Percentiles rank a stretch among this genome's conserved stretches.
phyloP scores from a whole-genome alignment of 2,329 filamentous ascomycete genomes.

The Hypoxylon sp. region DNA sequence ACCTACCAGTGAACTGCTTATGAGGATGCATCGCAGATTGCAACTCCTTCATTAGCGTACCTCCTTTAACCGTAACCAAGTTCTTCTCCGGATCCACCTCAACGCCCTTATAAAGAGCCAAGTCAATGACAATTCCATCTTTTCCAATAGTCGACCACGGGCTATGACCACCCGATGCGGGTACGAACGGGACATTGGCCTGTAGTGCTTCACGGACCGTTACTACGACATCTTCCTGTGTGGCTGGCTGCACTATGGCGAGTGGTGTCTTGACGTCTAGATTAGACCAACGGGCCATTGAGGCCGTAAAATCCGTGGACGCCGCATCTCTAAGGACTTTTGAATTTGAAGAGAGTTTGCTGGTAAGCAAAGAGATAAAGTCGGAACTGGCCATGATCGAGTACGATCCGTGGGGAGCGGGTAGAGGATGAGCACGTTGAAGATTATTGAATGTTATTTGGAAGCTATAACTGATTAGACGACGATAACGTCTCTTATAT shows the following conservation, averaged over 20 bases:
- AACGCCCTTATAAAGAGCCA: slow-evolving; percentile 25
- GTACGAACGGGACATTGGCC: slow-evolving; percentile 31
- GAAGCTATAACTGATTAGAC: neutral
- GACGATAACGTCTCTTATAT: neutral
- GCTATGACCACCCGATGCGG: slow-evolving; percentile 37
- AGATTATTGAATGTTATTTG: neutral
- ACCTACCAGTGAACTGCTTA: slow-evolving; percentile 40
- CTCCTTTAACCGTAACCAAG: slow-evolving; percentile 50
- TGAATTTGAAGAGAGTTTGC: neutral
- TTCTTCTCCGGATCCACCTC: slow-evolving; percentile 53
- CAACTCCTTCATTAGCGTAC: slow-evolving; percentile 17
- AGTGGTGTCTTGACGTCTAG: neutral
- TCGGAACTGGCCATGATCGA: neutral
- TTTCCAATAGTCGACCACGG: slow-evolving; percentile 39
- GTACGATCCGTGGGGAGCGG: neutral
- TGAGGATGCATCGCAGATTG: neutral
- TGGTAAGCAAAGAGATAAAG: neutral
- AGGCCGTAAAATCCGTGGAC: neutral
- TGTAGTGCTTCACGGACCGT: neutral
- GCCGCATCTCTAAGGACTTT: neutral
- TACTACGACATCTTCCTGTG: neutral
- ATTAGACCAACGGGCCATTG: neutral
- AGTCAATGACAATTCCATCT: slow-evolving; percentile 40
- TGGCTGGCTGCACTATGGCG: neutral
- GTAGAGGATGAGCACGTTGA: neutral